These are phyloP conservation scores for Clavispora fructus DNA, from an alignment of 805 yeast genomes.

Conservation along the genomic window DNA sequence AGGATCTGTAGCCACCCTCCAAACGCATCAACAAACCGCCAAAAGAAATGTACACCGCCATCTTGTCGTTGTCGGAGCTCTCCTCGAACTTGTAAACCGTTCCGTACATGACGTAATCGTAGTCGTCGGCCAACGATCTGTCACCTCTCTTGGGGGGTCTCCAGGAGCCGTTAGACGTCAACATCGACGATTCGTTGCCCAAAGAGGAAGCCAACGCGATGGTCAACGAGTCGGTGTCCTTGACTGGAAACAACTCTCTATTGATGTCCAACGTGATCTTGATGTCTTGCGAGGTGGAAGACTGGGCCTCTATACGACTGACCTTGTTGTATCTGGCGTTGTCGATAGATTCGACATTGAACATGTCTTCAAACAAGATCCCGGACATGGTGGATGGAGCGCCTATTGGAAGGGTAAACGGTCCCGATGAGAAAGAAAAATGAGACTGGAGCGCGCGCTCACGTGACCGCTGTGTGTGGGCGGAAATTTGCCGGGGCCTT, in stretches of 20 bases:
- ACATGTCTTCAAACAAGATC: constrained; percentile 89
- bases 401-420: neutral
- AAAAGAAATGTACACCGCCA: constrained; percentile 89
- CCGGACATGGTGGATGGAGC: constrained; percentile 33
- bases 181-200: constrained; percentile 41
- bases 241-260: constrained; percentile 85
- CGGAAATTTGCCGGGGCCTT: neutral
- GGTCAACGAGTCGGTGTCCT: constrained; percentile 70
- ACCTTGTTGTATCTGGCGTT: constrained; percentile 89
- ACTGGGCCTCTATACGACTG: constrained; percentile 79
- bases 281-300: constrained; percentile 75
- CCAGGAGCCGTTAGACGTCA: constrained; percentile 61
- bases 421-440: neutral
- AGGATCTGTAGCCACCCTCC: constrained; percentile 90
- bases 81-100: constrained; percentile 97
- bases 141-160: constrained; percentile 82
- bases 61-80: constrained; percentile 55
- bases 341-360: constrained; percentile 79
- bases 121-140: constrained; percentile 87
- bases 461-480: neutral
- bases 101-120: constrained; percentile 97
- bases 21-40: constrained; percentile 92
- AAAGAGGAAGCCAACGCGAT: constrained; percentile 80
- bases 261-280: constrained; percentile 85
- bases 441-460: neutral